These are phyloP conservation scores for Cercospora sp. DNA, from an alignment of 2,329 filamentous ascomycete species.

Conservation along the genomic window DNA sequence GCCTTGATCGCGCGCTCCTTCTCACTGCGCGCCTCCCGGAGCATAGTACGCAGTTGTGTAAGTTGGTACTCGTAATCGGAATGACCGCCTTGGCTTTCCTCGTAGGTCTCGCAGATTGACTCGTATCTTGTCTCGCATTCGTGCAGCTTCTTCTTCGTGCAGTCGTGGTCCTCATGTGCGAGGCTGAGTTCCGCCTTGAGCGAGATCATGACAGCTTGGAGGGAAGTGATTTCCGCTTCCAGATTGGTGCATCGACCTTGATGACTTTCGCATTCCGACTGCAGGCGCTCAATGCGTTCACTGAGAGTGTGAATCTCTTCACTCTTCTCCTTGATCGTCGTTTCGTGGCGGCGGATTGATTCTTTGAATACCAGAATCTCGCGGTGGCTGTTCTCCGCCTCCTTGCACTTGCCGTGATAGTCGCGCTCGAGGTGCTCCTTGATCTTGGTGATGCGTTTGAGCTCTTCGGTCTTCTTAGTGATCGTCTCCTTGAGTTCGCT, in stretches of 20 bases:
- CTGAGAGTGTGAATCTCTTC: slow-evolving; percentile 4
- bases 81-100: neutral
- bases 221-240: neutral
- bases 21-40: slow-evolving; percentile 5
- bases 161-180: neutral
- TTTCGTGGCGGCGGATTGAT: slow-evolving; percentile 5
- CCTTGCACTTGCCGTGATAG: slow-evolving; percentile 10
- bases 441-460: slow-evolving; percentile 10
- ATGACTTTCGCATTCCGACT: neutral
- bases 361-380: slow-evolving; percentile 3
- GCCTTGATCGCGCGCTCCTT: slow-evolving; percentile 9
- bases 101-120: slow-evolving; percentile 1
- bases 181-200: slow-evolving; percentile 2
- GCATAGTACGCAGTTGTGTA: slow-evolving; percentile 1
- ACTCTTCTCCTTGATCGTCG: slow-evolving; percentile 9
- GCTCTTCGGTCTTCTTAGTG: slow-evolving; percentile 11
- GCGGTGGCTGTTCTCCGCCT: slow-evolving; percentile 2
- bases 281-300: slow-evolving; percentile 9
- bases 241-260: neutral
- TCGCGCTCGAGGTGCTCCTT: slow-evolving; percentile 8
- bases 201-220: neutral
- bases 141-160: slow-evolving; percentile 5
- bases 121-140: slow-evolving; percentile 6
- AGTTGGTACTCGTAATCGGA: slow-evolving; percentile 5
- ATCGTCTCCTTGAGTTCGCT: slow-evolving; percentile 1